These are phyloP conservation scores for Schizosaccharomyces versatilis DNA, from an alignment of 1,139 yeast species.

Conservation along the genomic window DNA sequence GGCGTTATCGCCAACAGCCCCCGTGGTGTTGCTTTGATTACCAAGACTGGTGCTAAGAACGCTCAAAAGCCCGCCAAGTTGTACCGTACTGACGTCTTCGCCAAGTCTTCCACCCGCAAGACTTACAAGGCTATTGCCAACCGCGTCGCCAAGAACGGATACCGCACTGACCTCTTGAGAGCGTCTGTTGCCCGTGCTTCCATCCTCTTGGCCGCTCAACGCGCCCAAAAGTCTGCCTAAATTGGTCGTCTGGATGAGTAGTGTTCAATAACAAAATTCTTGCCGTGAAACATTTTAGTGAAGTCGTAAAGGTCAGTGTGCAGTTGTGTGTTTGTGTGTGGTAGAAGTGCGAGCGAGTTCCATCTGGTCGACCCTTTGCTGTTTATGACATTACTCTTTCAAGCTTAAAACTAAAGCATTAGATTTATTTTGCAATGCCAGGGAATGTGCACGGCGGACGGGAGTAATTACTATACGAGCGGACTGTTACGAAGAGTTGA, in stretches of 20 bases:
- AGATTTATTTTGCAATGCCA: no score
- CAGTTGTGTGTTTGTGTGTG: neutral
- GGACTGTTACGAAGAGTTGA: no score
- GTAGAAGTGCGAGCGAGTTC: neutral
- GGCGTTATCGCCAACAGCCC: constrained; percentile 2
- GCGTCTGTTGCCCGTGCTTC: constrained; percentile 3
- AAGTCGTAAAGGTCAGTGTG: neutral
- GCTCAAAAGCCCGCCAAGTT: constrained; percentile 4
- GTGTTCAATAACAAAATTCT: neutral
- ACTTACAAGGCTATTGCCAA: constrained; percentile 3
- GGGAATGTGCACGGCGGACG: no score
- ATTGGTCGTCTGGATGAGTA: neutral
- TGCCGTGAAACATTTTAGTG: neutral
- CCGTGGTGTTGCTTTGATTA: constrained; percentile 1
- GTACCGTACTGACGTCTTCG: constrained; percentile 1
- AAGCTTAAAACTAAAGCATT: no score
- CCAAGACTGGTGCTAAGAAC: constrained; percentile 1
- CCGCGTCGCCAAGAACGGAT: neutral
- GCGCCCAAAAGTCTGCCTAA: constrained; percentile 3
- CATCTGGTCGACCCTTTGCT: no score
- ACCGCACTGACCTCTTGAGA: constrained; percentile 1
- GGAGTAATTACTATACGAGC: no score
- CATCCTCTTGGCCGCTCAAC: neutral
- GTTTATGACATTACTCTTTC: no score
- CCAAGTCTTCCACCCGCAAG: constrained; percentile 2